These are phyloP conservation scores for Shiraia sp. DNA, from an alignment of 2,329 filamentous ascomycete genomes.

Conservation along the genomic window DNA sequence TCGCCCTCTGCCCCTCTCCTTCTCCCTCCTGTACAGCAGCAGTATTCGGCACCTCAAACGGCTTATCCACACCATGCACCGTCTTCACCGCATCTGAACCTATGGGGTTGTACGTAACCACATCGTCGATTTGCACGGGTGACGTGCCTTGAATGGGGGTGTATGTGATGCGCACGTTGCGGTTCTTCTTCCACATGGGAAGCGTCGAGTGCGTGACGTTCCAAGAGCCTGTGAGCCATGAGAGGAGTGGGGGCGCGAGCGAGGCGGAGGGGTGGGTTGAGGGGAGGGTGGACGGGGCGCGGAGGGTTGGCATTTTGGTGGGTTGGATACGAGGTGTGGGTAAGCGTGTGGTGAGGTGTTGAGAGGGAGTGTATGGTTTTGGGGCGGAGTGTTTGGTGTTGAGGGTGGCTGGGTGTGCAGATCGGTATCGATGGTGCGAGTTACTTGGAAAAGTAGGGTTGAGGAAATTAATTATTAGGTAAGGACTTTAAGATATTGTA, in stretches of 20 bases:
- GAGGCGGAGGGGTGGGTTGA: slow-evolving; percentile 16
- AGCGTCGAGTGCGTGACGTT: slow-evolving; percentile 46
- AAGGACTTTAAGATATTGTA: too few species aligned
- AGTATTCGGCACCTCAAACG: slow-evolving; percentile 34
- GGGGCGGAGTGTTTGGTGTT: not conserved
- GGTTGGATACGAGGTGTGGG: not conserved
- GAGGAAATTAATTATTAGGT: too few species aligned
- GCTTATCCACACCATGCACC: slow-evolving; percentile 68
- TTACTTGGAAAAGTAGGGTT: too few species aligned
- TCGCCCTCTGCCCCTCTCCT: slow-evolving; percentile 53
- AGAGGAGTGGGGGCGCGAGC: slow-evolving; percentile 41
- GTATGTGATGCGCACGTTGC: slow-evolving; percentile 82
- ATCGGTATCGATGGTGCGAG: not conserved
- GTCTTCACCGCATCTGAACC: slow-evolving; percentile 58
- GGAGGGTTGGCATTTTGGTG: slow-evolving; percentile 25
- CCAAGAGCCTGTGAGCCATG: slow-evolving; percentile 40
- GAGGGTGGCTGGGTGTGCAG: not conserved
- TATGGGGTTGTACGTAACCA: slow-evolving; percentile 70
- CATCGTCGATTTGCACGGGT: slow-evolving; percentile 63
- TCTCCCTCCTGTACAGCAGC: slow-evolving; percentile 1
- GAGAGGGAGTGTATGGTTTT: not conserved
- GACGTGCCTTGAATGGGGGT: slow-evolving; percentile 43
- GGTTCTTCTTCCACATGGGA: slow-evolving; percentile 76
- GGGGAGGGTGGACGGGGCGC: slow-evolving; percentile 30
- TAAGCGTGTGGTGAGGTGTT: not conserved